phyloP scores from a whole-genome alignment of 2,329 filamentous ascomycete genomes.

The Penicillium vulpinum region DNA sequence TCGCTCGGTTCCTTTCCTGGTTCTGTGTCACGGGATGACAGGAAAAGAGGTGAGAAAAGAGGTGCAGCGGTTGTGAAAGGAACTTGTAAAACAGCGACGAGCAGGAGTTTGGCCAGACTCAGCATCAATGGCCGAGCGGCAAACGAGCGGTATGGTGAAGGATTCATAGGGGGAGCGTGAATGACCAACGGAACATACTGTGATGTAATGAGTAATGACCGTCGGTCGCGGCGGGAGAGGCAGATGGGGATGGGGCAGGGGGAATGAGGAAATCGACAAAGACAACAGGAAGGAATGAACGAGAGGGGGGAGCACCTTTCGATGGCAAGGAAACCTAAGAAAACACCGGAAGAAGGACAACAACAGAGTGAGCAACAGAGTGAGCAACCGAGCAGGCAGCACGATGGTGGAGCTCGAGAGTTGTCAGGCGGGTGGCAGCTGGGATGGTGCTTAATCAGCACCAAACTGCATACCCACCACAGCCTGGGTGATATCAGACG shows the following conservation, averaged over 20 bases:
- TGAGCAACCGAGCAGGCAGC: not conserved
- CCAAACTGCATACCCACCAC: not conserved
- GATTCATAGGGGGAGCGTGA: constrained; percentile 25
- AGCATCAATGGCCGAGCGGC: constrained; percentile 42
- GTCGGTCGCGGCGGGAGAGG: not conserved
- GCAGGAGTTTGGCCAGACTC: constrained; percentile 43
- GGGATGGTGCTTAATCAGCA: not conserved
- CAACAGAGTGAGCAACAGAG: not conserved
- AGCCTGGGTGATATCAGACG: not conserved
- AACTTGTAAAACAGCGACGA: constrained; percentile 39
- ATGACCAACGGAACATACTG: constrained; percentile 1
- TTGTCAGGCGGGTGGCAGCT: too few species aligned
- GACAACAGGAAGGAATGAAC: not conserved
- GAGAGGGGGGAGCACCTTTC: not conserved
- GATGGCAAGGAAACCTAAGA: too few species aligned
- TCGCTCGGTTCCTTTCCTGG: constrained; percentile 57
- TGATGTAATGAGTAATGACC: not conserved
- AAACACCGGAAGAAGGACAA: not conserved
- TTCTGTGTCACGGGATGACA: constrained; percentile 30
- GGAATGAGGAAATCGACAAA: not conserved
- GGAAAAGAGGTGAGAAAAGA: constrained; percentile 20
- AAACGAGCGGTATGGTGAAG: constrained; percentile 33
- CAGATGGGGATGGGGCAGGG: not conserved
- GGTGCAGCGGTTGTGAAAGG: constrained; percentile 44
- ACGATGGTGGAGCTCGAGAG: not conserved